Conservation (phyloP, 176 grass and related monocot species). For the Elaeis guineensis region DNA sequence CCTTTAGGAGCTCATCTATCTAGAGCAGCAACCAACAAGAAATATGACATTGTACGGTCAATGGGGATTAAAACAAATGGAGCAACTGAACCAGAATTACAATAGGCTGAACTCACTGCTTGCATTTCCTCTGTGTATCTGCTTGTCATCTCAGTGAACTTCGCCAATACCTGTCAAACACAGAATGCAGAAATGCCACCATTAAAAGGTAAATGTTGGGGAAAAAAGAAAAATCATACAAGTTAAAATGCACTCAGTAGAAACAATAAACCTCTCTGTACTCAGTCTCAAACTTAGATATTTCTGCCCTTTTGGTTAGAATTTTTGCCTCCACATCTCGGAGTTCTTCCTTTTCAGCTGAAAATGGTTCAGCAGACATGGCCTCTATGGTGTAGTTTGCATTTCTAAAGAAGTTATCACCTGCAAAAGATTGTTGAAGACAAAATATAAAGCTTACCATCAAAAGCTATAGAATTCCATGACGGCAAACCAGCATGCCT, state of each 20-base stretch:
- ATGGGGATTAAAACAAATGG: no score
- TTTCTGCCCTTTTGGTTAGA: conserved; percentile 75
- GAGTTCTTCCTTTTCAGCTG: conserved; percentile 67
- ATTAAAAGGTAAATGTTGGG: background rate
- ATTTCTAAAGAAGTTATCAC: conserved; percentile 97
- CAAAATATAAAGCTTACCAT: no score
- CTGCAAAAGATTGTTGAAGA: conserved; percentile 19
- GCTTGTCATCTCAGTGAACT: conserved; percentile 92
- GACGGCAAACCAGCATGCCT: background rate
- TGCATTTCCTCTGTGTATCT: conserved; percentile 94
- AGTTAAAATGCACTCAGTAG: conserved; percentile 5
- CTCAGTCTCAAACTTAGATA: conserved; percentile 92
- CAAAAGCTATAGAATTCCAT: no score
- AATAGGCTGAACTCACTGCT: conserved; percentile 35
- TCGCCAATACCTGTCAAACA: conserved; percentile 56
- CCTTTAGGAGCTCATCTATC: conserved; percentile 77
- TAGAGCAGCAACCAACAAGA: conserved; percentile 11
- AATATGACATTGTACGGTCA: no score
- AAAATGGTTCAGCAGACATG: conserved; percentile 66
- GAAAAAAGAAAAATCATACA: conserved; percentile 1
- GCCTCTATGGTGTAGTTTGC: conserved; percentile 90
- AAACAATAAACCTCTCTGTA: conserved; percentile 62
- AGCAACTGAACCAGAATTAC: no score
- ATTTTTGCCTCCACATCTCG: conserved; percentile 72
- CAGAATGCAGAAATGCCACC: conserved; percentile 3